Percentiles rank a stretch among this genome's conserved stretches.
Evolutionary conservation across 225 moss, liverwort and hornwort species (phyloP).

Genomic region (Bryoerythrophyllum caledonicum): DNA sequence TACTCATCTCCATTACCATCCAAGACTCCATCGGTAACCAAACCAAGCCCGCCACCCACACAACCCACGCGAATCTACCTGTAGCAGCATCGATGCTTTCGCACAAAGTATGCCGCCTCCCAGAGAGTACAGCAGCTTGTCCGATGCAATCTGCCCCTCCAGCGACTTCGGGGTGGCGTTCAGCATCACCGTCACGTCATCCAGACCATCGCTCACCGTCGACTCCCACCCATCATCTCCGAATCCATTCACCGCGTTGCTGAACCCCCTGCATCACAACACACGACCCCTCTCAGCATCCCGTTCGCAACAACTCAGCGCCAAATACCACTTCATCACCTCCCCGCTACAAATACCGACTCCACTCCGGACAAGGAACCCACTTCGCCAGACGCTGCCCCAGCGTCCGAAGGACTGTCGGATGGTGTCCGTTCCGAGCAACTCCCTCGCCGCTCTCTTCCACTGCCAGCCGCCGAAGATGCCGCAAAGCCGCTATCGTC

Average conservation of each 20-base stretch:
- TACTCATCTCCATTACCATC: background rate
- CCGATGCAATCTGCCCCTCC: constrained; percentile 69
- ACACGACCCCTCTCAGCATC: background rate
- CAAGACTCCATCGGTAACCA: background rate
- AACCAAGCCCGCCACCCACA: background rate
- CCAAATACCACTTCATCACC: background rate
- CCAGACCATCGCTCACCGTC: constrained; percentile 82
- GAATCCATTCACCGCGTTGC: constrained; percentile 92
- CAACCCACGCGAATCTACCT: constrained; percentile 41
- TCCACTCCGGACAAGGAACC: background rate
- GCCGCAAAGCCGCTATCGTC: constrained; percentile 82
- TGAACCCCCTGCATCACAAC: constrained; percentile 74
- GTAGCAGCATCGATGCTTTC: constrained; percentile 94
- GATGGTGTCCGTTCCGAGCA: constrained; percentile 82
- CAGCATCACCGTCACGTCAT: constrained; percentile 89
- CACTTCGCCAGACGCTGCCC: constrained; percentile 95
- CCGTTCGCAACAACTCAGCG: too few species aligned
- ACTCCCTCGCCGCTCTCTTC: constrained; percentile 82
- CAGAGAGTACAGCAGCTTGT: constrained; percentile 80
- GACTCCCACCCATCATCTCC: constrained; percentile 91
- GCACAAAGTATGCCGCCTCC: constrained; percentile 96
- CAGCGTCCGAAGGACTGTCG: constrained; percentile 74
- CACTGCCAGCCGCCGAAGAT: constrained; percentile 74
- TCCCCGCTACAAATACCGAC: background rate
- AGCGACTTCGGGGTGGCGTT: constrained; percentile 81